Percentiles rank a stretch among this genome's conserved stretches.
Evolutionary conservation across 495 filamentous ascomycete species (phyloP).

Genomic region (Cercophora sp.): DNA sequence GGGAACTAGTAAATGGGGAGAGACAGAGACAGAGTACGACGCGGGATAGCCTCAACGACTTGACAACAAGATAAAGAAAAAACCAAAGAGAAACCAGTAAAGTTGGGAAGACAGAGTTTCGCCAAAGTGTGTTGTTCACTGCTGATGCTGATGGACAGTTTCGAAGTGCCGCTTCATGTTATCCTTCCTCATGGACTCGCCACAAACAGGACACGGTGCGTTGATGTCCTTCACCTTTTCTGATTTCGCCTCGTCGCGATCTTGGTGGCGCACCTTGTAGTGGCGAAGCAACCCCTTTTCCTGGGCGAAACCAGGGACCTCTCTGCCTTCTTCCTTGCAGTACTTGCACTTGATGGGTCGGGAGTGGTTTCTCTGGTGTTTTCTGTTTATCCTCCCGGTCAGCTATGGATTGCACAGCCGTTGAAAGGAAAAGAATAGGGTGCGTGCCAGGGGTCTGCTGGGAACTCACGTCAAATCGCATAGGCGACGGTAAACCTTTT

Average conservation of each 20-base stretch:
- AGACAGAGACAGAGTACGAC: too few relatives aligned
- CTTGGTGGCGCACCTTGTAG: too few relatives aligned
- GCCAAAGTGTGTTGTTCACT: too few relatives aligned
- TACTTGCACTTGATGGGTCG: background rate
- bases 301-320: background rate
- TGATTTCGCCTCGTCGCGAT: too few relatives aligned
- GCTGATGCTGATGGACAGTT: background rate
- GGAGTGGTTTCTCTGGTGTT: constrained; percentile 1
- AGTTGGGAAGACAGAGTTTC: too few relatives aligned
- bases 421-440: background rate
- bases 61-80: background rate
- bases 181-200: background rate
- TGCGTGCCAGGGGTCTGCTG: too few relatives aligned
- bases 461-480: background rate
- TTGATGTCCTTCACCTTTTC: too few relatives aligned
- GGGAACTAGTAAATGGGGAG: too few relatives aligned
- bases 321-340: too few relatives aligned
- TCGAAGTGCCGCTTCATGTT: background rate
- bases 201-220: too few relatives aligned
- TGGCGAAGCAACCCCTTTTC: background rate
- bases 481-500: background rate
- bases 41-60: too few relatives aligned
- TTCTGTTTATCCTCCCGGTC: too few relatives aligned
- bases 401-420: background rate
- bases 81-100: background rate